Evolutionary conservation across 208 protist species (phyloP).

Genomic region (Phytomonas serpens): DNA sequence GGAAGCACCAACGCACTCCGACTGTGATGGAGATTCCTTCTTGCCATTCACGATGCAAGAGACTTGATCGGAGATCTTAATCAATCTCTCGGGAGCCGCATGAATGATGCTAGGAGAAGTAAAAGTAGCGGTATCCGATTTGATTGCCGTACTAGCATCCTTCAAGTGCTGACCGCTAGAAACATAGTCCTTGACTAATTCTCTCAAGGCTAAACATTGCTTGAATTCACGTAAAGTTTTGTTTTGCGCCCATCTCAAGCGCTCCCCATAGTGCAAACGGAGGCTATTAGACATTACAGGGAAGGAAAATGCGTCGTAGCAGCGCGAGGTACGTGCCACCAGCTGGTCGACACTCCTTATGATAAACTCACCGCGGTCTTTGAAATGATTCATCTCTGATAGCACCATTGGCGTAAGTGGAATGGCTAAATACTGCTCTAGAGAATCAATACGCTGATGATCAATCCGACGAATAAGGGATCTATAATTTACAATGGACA

Average conservation of each 20-base stretch:
- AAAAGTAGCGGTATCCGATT: not conserved
- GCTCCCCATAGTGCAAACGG: constrained; percentile 28
- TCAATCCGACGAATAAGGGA: not conserved
- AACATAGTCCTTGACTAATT: not conserved
- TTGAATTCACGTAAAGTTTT: constrained; percentile 72
- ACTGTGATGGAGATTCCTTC: too few species aligned
- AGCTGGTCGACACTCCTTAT: constrained; percentile 41
- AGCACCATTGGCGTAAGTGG: constrained; percentile 44
- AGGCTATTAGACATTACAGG: constrained; percentile 32
- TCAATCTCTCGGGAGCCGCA: too few species aligned
- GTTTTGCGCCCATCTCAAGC: constrained; percentile 37
- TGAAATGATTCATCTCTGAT: constrained; percentile 20
- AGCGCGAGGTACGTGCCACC: constrained; percentile 60
- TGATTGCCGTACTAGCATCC: not conserved
- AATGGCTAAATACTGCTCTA: constrained; percentile 37
- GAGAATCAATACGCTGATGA: not conserved
- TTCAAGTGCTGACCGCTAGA: not conserved
- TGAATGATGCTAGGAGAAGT: not conserved
- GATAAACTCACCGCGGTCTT: constrained; percentile 14
- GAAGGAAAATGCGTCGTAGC: constrained; percentile 44
- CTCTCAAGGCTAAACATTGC: constrained; percentile 43
- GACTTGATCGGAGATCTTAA: constrained; percentile 7
- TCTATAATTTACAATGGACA: not conserved
- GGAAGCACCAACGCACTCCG: not conserved
- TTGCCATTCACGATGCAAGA: too few species aligned